Evolutionary conservation across 2,329 filamentous ascomycete species (phyloP).

Genomic region (Ophiostoma piceae): DNA sequence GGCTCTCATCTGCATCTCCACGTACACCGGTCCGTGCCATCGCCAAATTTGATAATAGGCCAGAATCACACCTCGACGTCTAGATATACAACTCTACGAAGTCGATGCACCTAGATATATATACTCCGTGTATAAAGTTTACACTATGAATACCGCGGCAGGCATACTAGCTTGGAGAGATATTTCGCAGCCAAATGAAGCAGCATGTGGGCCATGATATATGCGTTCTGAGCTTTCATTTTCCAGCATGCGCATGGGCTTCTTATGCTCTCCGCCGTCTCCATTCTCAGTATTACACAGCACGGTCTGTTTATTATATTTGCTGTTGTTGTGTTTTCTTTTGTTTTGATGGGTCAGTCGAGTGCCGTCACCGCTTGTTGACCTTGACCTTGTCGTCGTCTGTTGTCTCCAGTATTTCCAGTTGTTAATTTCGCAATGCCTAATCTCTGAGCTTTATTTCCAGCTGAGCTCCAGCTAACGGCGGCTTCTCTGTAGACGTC

Average conservation of each 20-base stretch:
- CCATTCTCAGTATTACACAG: slow-evolving; percentile 3
- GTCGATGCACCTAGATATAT: too few relatives aligned
- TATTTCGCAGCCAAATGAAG: background rate
- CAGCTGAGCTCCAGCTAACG: background rate
- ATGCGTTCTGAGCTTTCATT: background rate
- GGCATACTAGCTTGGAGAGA: too few relatives aligned
- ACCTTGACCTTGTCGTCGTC: background rate
- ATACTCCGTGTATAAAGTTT: background rate
- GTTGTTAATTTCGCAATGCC: background rate
- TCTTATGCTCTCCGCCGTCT: background rate
- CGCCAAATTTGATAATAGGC: background rate
- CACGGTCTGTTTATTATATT: background rate
- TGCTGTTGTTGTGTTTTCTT: background rate
- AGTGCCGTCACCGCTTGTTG: slow-evolving; percentile 13
- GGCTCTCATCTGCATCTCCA: background rate
- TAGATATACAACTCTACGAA: background rate
- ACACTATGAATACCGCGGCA: background rate
- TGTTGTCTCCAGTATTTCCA: background rate
- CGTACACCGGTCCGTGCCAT: background rate
- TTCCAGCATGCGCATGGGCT: background rate
- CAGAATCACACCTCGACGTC: background rate
- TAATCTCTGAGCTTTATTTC: background rate
- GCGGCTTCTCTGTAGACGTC: background rate
- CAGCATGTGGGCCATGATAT: background rate
- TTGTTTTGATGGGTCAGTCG: background rate